Evolutionary conservation across 2,329 filamentous ascomycete genomes (phyloP).

Genomic region (Cercospora nicotianae): DNA sequence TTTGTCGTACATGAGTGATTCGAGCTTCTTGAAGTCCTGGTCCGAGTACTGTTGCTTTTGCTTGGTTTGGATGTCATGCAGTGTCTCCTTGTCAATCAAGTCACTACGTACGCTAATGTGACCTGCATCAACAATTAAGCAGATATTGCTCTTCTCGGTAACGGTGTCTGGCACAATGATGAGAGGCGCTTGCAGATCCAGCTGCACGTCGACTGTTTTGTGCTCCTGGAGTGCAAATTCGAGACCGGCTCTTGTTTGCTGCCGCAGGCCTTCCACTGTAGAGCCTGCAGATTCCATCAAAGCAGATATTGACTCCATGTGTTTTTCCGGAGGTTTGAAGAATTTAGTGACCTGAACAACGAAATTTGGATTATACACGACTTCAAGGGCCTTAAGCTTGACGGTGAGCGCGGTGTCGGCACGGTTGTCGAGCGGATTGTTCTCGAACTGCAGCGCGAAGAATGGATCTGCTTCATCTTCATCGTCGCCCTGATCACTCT

Average conservation of each 20-base stretch:
- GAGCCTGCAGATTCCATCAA: conserved; percentile 94
- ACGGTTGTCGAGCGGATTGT: conserved; percentile 89
- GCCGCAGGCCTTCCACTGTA: conserved; percentile 89
- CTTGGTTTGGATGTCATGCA: conserved; percentile 87
- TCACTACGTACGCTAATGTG: conserved; percentile 94
- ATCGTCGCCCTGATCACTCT: conserved; percentile 46
- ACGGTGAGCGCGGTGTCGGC: conserved; percentile 88
- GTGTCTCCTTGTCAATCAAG: conserved; percentile 84
- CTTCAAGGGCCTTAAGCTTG: conserved; percentile 91
- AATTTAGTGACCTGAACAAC: conserved; percentile 89
- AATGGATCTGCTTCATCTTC: conserved; percentile 69
- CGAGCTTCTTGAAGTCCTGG: conserved; percentile 81
- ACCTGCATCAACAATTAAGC: conserved; percentile 92
- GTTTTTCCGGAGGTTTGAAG: conserved; percentile 91
- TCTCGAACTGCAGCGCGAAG: conserved; percentile 89
- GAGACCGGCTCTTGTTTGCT: conserved; percentile 91
- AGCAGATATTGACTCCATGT: conserved; percentile 97
- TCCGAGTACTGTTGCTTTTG: conserved; percentile 84
- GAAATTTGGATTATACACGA: conserved; percentile 96
- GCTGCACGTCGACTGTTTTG: conserved; percentile 93
- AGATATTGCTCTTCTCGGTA: conserved; percentile 74
- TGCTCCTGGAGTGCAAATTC: conserved; percentile 97
- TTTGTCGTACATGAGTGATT: conserved; percentile 96
- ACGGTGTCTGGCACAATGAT: conserved; percentile 97
- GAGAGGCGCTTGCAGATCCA: conserved; percentile 91